Evolutionary conservation across 2,329 filamentous ascomycete genomes (phyloP).

Genomic region (Clonostachys chloroleuca): DNA sequence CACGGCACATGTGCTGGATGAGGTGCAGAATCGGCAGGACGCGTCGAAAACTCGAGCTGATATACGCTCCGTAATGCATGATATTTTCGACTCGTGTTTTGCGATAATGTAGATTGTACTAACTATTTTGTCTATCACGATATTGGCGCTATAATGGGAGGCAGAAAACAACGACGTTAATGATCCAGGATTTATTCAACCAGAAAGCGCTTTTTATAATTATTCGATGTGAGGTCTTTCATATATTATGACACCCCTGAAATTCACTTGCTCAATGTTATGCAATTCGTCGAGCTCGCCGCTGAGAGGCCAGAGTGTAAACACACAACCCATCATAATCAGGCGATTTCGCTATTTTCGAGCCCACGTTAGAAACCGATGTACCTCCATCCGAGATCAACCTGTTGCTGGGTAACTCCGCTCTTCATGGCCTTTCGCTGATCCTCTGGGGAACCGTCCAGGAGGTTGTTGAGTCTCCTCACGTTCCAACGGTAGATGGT

Average conservation of each 20-base stretch:
- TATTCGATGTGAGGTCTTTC: too few relatives aligned
- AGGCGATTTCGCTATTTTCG: neutral
- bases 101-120: conserved; percentile 27
- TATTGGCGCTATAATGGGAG: too few relatives aligned
- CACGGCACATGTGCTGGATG: conserved; percentile 37
- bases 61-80: conserved; percentile 40
- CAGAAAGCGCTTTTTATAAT: too few relatives aligned
- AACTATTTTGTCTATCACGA: too few relatives aligned
- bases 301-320: too few relatives aligned
- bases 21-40: conserved; percentile 38
- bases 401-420: conserved; percentile 13
- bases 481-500: conserved; percentile 11
- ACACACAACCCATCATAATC: too few relatives aligned
- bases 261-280: too few relatives aligned
- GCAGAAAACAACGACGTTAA: too few relatives aligned
- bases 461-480: conserved; percentile 9
- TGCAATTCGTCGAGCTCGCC: too few relatives aligned
- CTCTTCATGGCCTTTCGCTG: conserved; percentile 11
- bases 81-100: conserved; percentile 46
- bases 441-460: conserved; percentile 10
- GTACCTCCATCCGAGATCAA: conserved; percentile 16
- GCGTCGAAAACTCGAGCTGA: conserved; percentile 30
- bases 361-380: conserved; percentile 8
- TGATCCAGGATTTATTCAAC: too few relatives aligned
- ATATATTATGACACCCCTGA: too few relatives aligned